phyloP scores from a whole-genome alignment of 129 eudicot species.

The Artemisia argyi region DNA sequence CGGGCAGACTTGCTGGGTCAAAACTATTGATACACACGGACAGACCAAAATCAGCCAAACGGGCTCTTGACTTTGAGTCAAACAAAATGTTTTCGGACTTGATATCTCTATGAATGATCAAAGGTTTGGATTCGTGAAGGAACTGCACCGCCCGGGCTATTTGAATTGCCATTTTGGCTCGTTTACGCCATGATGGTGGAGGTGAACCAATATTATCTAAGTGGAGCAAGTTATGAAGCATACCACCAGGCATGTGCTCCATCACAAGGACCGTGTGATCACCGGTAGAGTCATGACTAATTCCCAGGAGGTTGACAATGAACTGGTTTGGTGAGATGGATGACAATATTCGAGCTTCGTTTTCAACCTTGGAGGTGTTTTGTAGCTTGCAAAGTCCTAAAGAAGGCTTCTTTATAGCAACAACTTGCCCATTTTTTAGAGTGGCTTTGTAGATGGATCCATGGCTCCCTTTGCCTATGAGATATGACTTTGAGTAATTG shows the following conservation, averaged over 20 bases:
- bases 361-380: slow-evolving; percentile 71
- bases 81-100: slow-evolving; percentile 69
- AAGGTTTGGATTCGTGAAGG: slow-evolving; percentile 49
- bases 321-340: slow-evolving; percentile 35
- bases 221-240: slow-evolving; percentile 63
- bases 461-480: slow-evolving; percentile 87
- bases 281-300: slow-evolving; percentile 36
- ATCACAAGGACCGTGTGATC: slow-evolving; percentile 54
- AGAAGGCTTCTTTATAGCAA: slow-evolving; percentile 75
- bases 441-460: slow-evolving; percentile 71
- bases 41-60: slow-evolving; percentile 68
- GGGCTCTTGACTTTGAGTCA: slow-evolving; percentile 52
- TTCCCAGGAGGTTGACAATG: slow-evolving; percentile 52
- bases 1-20: slow-evolving; percentile 43
- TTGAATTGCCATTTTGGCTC: slow-evolving; percentile 52
- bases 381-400: slow-evolving; percentile 66
- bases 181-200: slow-evolving; percentile 58
- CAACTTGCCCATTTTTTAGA: slow-evolving; percentile 48
- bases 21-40: slow-evolving; percentile 25
- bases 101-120: slow-evolving; percentile 63
- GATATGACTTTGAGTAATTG: slow-evolving; percentile 49
- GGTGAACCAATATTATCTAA: slow-evolving; percentile 16
- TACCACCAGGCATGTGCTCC: slow-evolving; percentile 72
- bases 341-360: slow-evolving; percentile 63
- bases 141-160: slow-evolving; percentile 45